Percentiles rank a stretch among this genome's conserved stretches.
Conservation (phyloP, 2,329 filamentous ascomycete genomes). For the Colletotrichum neosansevieriae region DNA sequence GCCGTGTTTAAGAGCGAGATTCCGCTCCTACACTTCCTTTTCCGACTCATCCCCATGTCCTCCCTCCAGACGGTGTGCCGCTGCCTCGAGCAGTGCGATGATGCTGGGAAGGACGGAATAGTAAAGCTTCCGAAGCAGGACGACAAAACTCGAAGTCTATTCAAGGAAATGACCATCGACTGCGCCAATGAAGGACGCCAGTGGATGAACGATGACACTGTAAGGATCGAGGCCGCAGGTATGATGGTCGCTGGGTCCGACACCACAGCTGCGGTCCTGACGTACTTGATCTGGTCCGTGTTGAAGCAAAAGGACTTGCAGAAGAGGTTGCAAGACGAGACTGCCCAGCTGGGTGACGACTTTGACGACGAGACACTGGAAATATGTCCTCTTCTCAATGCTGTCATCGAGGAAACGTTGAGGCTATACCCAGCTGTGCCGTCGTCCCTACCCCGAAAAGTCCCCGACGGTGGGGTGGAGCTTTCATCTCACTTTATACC, state of each 20-base stretch:
- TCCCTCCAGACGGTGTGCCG: neutral
- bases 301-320: constrained; percentile 47
- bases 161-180: constrained; percentile 13
- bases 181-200: neutral
- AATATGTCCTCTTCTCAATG: constrained; percentile 54
- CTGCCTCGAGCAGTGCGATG: neutral
- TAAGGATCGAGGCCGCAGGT: constrained; percentile 53
- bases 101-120: neutral
- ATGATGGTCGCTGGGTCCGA: constrained; percentile 66
- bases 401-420: constrained; percentile 60
- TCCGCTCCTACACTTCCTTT: neutral
- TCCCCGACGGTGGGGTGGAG: constrained; percentile 53
- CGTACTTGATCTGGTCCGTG: constrained; percentile 59
- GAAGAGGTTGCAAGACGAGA: constrained; percentile 49
- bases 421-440: constrained; percentile 57
- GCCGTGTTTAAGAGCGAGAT: constrained; percentile 18
- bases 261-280: constrained; percentile 63
- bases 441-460: constrained; percentile 52
- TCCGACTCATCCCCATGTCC: neutral
- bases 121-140: neutral
- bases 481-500: constrained; percentile 55
- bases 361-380: constrained; percentile 51
- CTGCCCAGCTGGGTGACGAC: constrained; percentile 43
- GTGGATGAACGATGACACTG: constrained; percentile 45
- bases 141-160: constrained; percentile 1